phyloP scores from a whole-genome alignment of 805 yeast species.

The Hanseniaspora hatyaiensis region DNA sequence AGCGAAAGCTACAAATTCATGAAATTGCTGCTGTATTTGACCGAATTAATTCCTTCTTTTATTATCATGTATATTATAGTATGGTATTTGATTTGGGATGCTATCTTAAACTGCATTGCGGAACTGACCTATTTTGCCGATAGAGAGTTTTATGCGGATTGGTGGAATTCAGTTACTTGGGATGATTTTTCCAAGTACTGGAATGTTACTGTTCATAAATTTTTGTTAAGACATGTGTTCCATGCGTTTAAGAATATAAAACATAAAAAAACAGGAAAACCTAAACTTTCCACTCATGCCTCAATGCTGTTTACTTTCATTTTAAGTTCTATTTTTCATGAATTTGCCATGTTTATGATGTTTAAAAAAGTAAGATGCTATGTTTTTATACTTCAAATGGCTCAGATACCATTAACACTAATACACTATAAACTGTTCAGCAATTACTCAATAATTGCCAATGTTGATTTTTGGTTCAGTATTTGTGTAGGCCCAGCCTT shows the following conservation, averaged over 20 bases:
- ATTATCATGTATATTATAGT: constrained; percentile 60
- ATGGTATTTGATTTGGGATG: constrained; percentile 91
- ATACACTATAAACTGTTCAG: constrained; percentile 48
- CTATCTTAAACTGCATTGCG: constrained; percentile 78
- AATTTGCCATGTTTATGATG: constrained; percentile 80
- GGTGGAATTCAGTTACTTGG: constrained; percentile 98
- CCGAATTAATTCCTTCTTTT: constrained; percentile 73
- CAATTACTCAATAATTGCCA: constrained; percentile 53
- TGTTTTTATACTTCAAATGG: constrained; percentile 68
- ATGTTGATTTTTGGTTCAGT: constrained; percentile 82
- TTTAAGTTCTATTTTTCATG: constrained; percentile 76
- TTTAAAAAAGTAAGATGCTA: constrained; percentile 74
- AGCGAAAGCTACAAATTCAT: constrained; percentile 26
- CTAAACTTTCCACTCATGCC: constrained; percentile 52
- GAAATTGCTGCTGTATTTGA: constrained; percentile 36
- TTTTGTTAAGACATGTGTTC: constrained; percentile 83
- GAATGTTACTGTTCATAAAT: constrained; percentile 89
- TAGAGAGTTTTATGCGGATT: constrained; percentile 83
- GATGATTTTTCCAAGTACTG: constrained; percentile 85
- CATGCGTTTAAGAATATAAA: constrained; percentile 40
- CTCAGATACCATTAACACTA: constrained; percentile 69
- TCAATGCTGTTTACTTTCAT: constrained; percentile 74
- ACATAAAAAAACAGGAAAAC: constrained; percentile 3
- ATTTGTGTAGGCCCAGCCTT: constrained; percentile 81
- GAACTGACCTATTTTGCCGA: constrained; percentile 81